Conservation (phyloP, 306 rosid species). For the Mimosa bimucronata region DNA sequence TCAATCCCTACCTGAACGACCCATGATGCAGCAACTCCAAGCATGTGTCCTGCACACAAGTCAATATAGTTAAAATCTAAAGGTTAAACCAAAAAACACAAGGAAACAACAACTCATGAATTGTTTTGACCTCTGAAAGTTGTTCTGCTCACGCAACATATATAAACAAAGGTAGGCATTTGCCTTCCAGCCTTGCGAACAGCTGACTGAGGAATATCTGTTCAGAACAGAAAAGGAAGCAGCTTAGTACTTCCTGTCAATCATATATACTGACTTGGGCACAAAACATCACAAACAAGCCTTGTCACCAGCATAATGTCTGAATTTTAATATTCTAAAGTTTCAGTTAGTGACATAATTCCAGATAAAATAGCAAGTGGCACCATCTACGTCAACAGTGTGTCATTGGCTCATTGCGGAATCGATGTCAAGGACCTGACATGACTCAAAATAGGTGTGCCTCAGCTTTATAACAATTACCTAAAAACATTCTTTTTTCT, state of each 20-base stretch:
- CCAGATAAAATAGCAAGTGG: background rate
- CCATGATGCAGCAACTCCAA: conserved; percentile 89
- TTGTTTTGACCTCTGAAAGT: conserved; percentile 71
- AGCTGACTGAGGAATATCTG: conserved; percentile 80
- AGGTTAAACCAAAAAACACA: conserved; percentile 26
- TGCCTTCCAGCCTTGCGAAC: conserved; percentile 73
- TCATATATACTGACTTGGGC: background rate
- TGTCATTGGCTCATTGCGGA: background rate
- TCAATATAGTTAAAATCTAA: conserved; percentile 28
- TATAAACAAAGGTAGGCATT: conserved; percentile 61
- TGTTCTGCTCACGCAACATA: conserved; percentile 64
- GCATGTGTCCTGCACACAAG: conserved; percentile 55
- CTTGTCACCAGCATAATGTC: background rate
- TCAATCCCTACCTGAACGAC: conserved; percentile 73
- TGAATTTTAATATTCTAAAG: background rate
- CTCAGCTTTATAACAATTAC: background rate
- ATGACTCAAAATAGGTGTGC: background rate
- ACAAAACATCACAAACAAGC: background rate
- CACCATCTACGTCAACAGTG: background rate
- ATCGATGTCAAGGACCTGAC: background rate
- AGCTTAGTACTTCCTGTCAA: background rate
- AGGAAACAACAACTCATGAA: background rate
- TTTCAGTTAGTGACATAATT: background rate
- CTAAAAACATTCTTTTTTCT: background rate
- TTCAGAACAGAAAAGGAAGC: conserved; percentile 24